Base-by-base conservation (phyloP, 225 moss, liverwort and hornwort species). In the Pseudoscleropodium purum region DNA sequence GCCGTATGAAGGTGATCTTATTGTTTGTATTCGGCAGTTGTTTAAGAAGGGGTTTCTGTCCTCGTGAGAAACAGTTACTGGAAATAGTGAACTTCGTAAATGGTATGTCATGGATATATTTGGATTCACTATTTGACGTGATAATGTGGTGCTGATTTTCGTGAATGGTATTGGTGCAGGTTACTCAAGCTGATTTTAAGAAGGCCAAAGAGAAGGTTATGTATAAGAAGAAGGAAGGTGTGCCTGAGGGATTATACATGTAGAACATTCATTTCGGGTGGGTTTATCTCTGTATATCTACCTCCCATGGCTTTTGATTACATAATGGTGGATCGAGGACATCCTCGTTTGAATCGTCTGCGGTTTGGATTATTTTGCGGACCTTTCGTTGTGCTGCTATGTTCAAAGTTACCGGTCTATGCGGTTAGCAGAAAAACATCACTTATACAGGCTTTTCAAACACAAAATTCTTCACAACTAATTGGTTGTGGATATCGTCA, bases 171-270 rank as follows among this genome's bases (percentile, higher is more conserved):
- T 79, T 91, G 26, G 86, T 91, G 91, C 93, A 99, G 99, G 99
- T 99, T 47, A 99, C 99, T 26, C 97, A 99, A 92, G 85, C 63
- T 84, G 99, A 99, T 90, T 99, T 97, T 85, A 97, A 97, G 88
- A 99, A 99, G 89, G 99, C 97, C 25, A 99, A 99, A 93, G 99
- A 99, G 89, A 99, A 99, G 89, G 99, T 99, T 66, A 99, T 99
- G 99, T 99, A 99, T 62, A 99, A 99, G 95, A 99, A 99, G 94
- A 99, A 97, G 95, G 97, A 99, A 94, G 97, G 99, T 67, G 99
- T 99, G 73, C 99, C 99, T 15, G 99, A 99, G 88, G 99, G 99
- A 79, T 90, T 99, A 81, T 99, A 99, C 90, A 99, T 99, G 99
- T 99, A 97, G 90, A 78, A 81, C 88, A 79, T 90, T 91, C 66